A percentile compares a stretch with the other conserved stretches of the same genome.
phyloP scores from a whole-genome alignment of 352 stramenopile genomes.

The Phytophthora tubulina region DNA sequence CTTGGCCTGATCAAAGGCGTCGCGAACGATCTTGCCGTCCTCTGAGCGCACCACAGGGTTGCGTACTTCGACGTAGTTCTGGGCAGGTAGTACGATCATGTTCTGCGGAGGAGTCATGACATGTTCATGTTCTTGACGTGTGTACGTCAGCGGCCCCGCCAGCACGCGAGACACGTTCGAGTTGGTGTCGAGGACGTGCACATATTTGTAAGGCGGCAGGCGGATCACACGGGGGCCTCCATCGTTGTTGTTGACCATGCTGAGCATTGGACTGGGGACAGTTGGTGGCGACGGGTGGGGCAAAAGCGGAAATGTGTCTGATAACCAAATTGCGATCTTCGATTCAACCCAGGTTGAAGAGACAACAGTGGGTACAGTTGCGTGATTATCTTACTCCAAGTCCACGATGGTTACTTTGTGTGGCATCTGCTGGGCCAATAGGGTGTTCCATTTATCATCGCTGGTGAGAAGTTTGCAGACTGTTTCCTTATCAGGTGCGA shows the following conservation, averaged over 20 bases:
- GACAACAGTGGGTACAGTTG: conserved; percentile 16
- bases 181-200: conserved; percentile 89
- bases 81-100: conserved; percentile 82
- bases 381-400: conserved; percentile 19
- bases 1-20: conserved; percentile 81
- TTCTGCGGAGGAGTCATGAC: conserved; percentile 66
- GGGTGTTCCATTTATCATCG: conserved; percentile 42
- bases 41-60: conserved; percentile 69
- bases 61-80: conserved; percentile 82
- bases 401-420: conserved; percentile 40
- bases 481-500: conserved; percentile 21
- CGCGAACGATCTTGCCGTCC: conserved; percentile 61
- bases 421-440: conserved; percentile 30
- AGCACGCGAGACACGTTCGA: conserved; percentile 86
- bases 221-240: conserved; percentile 76
- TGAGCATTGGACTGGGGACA: conserved; percentile 8
- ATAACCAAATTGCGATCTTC: conserved; percentile 15
- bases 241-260: conserved; percentile 35
- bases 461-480: conserved; percentile 42
- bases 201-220: conserved; percentile 84
- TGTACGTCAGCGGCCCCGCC: conserved; percentile 81
- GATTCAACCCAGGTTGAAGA: conserved; percentile 26
- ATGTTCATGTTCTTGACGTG: conserved; percentile 82
- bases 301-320: conserved; percentile 25
- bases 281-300: background rate